A percentile compares a stretch with the other conserved stretches of the same genome.
Evolutionary conservation across 352 stramenopile species (phyloP).

Genomic region (Globisporangium recalcitrans): DNA sequence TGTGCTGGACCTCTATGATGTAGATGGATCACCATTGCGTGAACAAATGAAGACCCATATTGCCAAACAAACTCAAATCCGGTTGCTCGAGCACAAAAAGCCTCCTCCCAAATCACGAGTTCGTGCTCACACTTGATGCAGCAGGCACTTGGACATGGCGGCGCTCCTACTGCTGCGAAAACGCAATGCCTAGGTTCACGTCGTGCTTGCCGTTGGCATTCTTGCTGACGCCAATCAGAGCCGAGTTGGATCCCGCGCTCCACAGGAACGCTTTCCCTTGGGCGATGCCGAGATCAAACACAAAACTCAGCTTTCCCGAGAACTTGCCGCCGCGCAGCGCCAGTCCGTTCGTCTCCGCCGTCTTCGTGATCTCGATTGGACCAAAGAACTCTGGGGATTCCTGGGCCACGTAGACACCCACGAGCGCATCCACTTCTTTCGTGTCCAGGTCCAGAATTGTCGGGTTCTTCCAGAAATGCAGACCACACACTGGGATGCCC

Average conservation of each 20-base stretch:
- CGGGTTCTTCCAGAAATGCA: constrained; percentile 41
- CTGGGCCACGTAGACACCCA: constrained; percentile 38
- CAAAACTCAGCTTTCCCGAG: not conserved
- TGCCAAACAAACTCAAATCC: no score
- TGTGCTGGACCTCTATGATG: no score
- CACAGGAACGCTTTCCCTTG: constrained; percentile 4
- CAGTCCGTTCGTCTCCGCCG: not conserved
- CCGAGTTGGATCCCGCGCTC: not conserved
- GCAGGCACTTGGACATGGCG: no score
- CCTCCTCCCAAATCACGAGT: no score
- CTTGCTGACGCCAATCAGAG: not conserved
- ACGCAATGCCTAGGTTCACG: not conserved
- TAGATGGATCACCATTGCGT: no score
- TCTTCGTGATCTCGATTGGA: constrained; percentile 22
- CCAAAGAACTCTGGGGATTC: constrained; percentile 36
- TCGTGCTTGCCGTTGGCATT: not conserved
- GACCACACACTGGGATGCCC: constrained; percentile 32
- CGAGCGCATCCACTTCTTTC: constrained; percentile 24
- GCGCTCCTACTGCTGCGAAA: constrained; percentile 3
- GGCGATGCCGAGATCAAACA: not conserved
- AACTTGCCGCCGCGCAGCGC: not conserved
- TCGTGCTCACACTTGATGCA: no score
- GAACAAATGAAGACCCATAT: no score
- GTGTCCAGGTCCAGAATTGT: constrained; percentile 21
- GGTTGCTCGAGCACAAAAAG: no score